These are phyloP conservation scores for Quercus variabilis DNA, from an alignment of 306 rosid species.

Conservation along the genomic window DNA sequence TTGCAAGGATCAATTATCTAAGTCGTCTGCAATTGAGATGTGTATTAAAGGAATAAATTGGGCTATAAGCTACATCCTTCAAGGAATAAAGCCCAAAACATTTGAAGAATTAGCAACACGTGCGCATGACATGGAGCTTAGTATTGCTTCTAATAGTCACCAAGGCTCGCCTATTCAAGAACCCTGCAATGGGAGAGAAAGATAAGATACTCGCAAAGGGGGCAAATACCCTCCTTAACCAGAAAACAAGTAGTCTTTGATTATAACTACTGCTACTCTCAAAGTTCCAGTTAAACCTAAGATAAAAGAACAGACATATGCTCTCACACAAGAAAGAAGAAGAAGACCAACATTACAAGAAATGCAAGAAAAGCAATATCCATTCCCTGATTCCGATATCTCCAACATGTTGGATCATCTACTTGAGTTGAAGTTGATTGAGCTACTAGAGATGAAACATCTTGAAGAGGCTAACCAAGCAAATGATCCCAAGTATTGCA, in stretches of 20 bases:
- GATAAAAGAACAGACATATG: not conserved
- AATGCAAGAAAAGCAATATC: not conserved
- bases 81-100: not conserved
- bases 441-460: not conserved
- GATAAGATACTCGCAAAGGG: too few relatives aligned
- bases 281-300: not conserved
- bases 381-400: not conserved
- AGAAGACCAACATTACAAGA: not conserved
- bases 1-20: not conserved
- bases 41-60: not conserved
- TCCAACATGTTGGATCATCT: not conserved
- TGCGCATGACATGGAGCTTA: not conserved
- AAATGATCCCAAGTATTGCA: not conserved
- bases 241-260: not conserved
- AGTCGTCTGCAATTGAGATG: not conserved
- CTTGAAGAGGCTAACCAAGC: not conserved
- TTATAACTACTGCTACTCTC: not conserved
- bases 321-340: not conserved
- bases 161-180: too few relatives aligned
- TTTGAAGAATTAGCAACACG: not conserved
- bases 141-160: not conserved
- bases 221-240: too few relatives aligned
- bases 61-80: not conserved
- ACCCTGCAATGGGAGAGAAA: too few relatives aligned
- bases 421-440: not conserved